Percentiles rank a stretch among this genome's conserved stretches.
These are phyloP conservation scores for Trichoderma semiorbis DNA, from an alignment of 2,329 filamentous ascomycete genomes.

Conservation along the genomic window DNA sequence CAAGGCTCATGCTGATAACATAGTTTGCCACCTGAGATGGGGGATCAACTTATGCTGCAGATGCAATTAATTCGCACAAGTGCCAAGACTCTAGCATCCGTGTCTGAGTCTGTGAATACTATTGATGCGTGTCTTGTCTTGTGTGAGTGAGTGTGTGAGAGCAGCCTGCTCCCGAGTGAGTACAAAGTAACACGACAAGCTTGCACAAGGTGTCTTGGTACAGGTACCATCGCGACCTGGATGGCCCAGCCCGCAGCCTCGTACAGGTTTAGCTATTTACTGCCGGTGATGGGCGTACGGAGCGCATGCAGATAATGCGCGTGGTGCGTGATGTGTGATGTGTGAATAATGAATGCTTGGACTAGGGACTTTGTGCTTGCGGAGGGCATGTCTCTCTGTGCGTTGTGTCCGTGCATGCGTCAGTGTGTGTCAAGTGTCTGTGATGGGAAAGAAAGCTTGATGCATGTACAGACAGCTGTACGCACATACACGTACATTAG, in stretches of 20 bases:
- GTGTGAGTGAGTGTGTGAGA: no score
- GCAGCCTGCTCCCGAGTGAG: not conserved
- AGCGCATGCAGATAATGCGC: conserved; percentile 19
- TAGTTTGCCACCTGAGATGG: not conserved
- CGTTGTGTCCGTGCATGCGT: not conserved
- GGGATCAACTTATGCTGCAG: not conserved
- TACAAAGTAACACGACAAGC: not conserved
- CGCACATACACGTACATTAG: not conserved
- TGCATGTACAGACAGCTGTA: conserved; percentile 4
- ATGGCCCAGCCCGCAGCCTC: not conserved
- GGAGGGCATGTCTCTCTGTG: not conserved
- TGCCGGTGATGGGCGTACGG: not conserved
- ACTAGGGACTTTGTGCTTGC: not conserved
- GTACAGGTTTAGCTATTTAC: conserved; percentile 20
- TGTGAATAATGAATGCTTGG: not conserved
- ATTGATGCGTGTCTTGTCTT: not conserved
- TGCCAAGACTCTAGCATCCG: not conserved
- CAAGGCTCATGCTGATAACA: not conserved
- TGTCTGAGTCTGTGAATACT: not conserved
- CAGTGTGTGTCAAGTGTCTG: not conserved
- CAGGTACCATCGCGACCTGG: not conserved
- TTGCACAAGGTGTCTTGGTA: not conserved
- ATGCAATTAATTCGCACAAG: not conserved
- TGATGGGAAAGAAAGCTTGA: not conserved
- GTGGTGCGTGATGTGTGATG: not conserved